Evolutionary conservation across 2,329 filamentous ascomycete species (phyloP).

Genomic region (Diaporthe velutina): DNA sequence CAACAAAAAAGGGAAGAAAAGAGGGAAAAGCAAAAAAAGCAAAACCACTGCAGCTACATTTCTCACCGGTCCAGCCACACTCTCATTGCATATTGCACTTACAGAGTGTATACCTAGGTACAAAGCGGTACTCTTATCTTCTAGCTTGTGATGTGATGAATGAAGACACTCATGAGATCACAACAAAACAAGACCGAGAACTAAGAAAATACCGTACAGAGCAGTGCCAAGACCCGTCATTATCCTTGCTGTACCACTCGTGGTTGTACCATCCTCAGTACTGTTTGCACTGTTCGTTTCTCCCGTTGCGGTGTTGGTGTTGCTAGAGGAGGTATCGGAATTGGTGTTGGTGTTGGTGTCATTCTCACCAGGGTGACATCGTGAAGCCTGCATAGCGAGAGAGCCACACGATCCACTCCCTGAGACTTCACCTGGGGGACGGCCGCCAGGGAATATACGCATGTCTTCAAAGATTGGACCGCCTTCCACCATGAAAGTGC

Average conservation of each 20-base stretch:
- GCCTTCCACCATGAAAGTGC: background rate
- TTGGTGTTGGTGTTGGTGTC: background rate
- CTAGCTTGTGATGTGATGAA: background rate
- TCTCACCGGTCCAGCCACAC: too few species aligned
- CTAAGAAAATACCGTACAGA: background rate
- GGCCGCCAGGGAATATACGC: background rate
- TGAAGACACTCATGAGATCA: background rate
- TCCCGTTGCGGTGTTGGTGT: background rate
- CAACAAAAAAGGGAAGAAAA: too few species aligned
- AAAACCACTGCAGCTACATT: too few species aligned
- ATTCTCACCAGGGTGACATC: background rate
- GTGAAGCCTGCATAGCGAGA: background rate
- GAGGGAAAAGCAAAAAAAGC: too few species aligned
- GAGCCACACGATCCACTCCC: background rate
- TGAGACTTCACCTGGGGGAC: too few species aligned
- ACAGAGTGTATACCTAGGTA: too few species aligned
- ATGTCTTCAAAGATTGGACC: background rate
- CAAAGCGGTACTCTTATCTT: background rate
- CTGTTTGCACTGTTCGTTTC: too few species aligned
- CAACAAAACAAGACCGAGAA: background rate
- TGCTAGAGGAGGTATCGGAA: background rate
- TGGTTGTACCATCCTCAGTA: background rate
- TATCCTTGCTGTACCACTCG: background rate
- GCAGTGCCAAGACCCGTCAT: background rate
- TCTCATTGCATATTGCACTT: too few species aligned